Evolutionary conservation across 768 basidiomycete genomes (phyloP).

Genomic region (Russula brevipes): DNA sequence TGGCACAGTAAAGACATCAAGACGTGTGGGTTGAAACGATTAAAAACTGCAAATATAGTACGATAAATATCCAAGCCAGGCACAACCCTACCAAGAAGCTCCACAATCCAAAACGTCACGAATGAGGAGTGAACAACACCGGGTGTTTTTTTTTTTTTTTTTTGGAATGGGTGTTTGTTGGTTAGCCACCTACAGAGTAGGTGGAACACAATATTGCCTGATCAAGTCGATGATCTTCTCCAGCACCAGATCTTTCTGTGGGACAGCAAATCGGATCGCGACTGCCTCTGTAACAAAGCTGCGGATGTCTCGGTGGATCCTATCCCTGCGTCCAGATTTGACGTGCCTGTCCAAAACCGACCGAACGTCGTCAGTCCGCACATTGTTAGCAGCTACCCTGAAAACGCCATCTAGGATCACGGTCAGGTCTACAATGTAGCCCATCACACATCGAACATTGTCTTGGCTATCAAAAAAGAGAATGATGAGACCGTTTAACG

Average conservation of each 20-base stretch:
- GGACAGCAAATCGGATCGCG: neutral
- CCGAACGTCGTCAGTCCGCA: too few relatives aligned
- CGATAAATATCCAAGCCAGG: too few relatives aligned
- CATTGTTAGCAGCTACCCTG: neutral
- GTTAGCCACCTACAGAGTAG: neutral
- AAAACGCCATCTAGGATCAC: neutral
- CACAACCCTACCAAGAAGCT: too few relatives aligned
- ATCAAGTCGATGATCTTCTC: neutral
- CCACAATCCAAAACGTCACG: too few relatives aligned
- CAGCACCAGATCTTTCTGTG: neutral
- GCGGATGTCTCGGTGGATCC: neutral
- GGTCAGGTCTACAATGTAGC: constrained; percentile 4
- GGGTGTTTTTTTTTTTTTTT: too few relatives aligned
- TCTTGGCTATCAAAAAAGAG: neutral
- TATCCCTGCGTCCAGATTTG: neutral
- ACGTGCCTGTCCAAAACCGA: neutral
- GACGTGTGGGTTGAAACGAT: too few relatives aligned
- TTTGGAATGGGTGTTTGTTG: too few relatives aligned
- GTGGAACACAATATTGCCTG: neutral
- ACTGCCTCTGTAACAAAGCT: neutral
- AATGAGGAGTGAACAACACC: too few relatives aligned
- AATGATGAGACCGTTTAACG: neutral
- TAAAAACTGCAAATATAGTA: too few relatives aligned
- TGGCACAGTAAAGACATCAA: too few relatives aligned
- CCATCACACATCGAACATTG: constrained; percentile 4